phyloP scores from a whole-genome alignment of 768 basidiomycete species.

The Thelephora aurantiotincta region DNA sequence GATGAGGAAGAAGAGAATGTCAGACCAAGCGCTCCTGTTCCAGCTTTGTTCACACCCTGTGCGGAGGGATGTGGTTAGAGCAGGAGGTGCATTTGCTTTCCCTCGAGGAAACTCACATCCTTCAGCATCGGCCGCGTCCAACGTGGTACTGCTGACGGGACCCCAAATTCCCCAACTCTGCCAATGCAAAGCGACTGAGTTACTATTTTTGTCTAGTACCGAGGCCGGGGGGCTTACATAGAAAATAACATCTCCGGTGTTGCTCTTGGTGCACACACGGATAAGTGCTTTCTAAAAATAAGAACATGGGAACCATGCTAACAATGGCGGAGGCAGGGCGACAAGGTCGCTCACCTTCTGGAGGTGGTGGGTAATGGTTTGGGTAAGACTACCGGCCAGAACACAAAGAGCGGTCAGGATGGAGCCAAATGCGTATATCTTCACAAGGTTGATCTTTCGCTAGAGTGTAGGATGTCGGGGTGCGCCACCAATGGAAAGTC shows the following conservation, averaged over 20 bases:
- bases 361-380: slow-evolving; percentile 49
- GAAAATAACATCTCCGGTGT: slow-evolving; percentile 18
- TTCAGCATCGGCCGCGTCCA: slow-evolving; percentile 23
- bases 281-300: slow-evolving; percentile 40
- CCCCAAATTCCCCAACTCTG: slow-evolving; percentile 19
- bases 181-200: slow-evolving; percentile 1
- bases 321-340: background rate
- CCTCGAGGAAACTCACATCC: slow-evolving; percentile 25
- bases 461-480: slow-evolving; percentile 11
- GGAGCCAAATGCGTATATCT: slow-evolving; percentile 41
- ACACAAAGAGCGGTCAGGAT: slow-evolving; percentile 32
- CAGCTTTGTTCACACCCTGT: slow-evolving; percentile 52
- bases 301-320: background rate
- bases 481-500: background rate
- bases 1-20: slow-evolving; percentile 50
- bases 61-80: slow-evolving; percentile 6
- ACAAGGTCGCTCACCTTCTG: slow-evolving; percentile 34
- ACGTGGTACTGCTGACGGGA: slow-evolving; percentile 9
- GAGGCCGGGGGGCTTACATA: slow-evolving; percentile 16
- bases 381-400: slow-evolving; percentile 35
- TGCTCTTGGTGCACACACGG: slow-evolving; percentile 31
- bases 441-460: slow-evolving; percentile 42
- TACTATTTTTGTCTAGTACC: background rate
- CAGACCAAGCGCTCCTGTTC: slow-evolving; percentile 50
- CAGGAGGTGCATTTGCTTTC: background rate